Base-by-base conservation (phyloP, 2,329 filamentous ascomycete species). In the Neofusicoccum parvum region DNA sequence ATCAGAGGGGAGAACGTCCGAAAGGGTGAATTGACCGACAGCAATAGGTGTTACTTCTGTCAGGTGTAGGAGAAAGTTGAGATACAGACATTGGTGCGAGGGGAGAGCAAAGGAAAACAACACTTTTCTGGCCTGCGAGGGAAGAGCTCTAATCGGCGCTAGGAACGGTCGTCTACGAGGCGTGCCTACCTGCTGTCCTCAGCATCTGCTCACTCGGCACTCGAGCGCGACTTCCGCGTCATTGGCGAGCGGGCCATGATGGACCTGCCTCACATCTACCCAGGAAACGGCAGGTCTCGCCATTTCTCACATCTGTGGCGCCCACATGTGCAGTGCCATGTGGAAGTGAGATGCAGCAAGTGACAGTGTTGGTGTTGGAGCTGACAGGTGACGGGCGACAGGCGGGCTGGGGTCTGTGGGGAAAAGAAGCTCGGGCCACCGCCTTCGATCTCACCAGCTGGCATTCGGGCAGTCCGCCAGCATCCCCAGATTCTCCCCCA, bases 391-490 rank as follows among this genome's bases (percentile, higher is more conserved):
- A 36, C 39, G 27, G 27, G 54, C 36, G 37, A 41, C 34, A 34
- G 50, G 27, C 27, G 27, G 27, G 37, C 37, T 37, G 50, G 43
- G 56, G 37, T 36, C 20, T 60, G 56, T 59, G 54, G 54, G 41
- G 54, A 59, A 59, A 37, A 43, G 63, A n/a, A 46, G 64, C 64
- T 46, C 64, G 56, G 48, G 46, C 64, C 48, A 46, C 34, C 45
- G 6, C n/a, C 37, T 49, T 39, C 45, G 53, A 43, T 60, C 36
- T 48, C 46, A 58, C 53, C 48, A 65, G 53, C 54, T 65, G 64
- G 64, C 64, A 58, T 60, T 34, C 36, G 56, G 14, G 17, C 37
- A 39, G 50, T 20, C 54, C 46, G 27, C 46, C 20, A 65, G 43
- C 54, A 56, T 58, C 50, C 58, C 59, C 51, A 43, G 58, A 66